phyloP scores from a whole-genome alignment of 306 rosid genomes.

The Pterocarpus santalinus region DNA sequence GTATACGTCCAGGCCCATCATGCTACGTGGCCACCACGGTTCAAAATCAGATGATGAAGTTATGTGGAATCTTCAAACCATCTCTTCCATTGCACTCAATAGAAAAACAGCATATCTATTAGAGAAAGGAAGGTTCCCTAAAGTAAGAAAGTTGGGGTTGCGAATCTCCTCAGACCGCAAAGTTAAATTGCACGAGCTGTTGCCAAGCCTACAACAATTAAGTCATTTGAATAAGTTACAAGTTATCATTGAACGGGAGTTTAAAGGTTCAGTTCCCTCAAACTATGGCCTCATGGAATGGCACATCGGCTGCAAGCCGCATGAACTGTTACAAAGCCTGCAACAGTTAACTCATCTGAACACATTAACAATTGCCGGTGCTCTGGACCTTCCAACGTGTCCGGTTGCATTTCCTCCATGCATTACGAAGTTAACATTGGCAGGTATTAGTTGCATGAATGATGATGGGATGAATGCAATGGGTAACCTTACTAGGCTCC shows the following conservation, averaged over 20 bases:
- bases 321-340: background rate
- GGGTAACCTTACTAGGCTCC: constrained; percentile 37
- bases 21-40: background rate
- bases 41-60: background rate
- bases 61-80: constrained; percentile 39
- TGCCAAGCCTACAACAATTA: background rate
- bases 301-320: background rate
- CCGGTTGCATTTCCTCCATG: background rate
- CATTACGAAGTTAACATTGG: background rate
- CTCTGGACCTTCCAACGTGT: background rate
- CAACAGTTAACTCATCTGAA: background rate
- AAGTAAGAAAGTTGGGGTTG: background rate
- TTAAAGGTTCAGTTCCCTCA: accelerated
- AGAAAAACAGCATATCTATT: background rate
- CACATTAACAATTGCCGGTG: background rate
- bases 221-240: constrained; percentile 14
- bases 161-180: background rate
- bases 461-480: background rate
- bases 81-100: constrained; percentile 5
- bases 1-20: background rate
- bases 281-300: background rate
- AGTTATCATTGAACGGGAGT: background rate
- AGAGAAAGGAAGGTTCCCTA: constrained; percentile 24
- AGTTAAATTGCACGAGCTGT: background rate
- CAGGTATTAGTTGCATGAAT: background rate